Conservation (phyloP, 2,329 filamentous ascomycete genomes). For the Phialophora macrospora region DNA sequence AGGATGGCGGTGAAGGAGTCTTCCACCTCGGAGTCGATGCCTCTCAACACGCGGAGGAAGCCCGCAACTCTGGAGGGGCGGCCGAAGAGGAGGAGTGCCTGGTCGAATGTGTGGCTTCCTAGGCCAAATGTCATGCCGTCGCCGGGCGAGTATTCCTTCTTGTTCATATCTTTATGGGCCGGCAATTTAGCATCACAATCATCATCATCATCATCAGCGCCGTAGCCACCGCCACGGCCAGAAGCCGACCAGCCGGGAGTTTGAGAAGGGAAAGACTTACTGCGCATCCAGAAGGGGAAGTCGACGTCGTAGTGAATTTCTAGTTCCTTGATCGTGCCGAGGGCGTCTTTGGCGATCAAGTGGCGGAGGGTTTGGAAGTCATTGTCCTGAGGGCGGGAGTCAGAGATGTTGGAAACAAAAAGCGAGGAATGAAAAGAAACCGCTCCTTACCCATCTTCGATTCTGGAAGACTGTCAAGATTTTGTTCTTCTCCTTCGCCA, state of each 20-base stretch:
- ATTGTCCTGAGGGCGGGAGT: slow-evolving; percentile 63
- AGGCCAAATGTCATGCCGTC: slow-evolving; percentile 74
- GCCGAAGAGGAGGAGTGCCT: slow-evolving; percentile 72
- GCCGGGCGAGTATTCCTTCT: slow-evolving; percentile 67
- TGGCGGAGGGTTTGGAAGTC: slow-evolving; percentile 73
- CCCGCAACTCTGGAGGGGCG: slow-evolving; percentile 68
- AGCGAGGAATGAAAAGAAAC: neutral
- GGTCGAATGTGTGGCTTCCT: slow-evolving; percentile 74
- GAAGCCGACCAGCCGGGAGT: neutral
- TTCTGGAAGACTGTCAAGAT: slow-evolving; percentile 73
- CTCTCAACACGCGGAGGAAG: slow-evolving; percentile 67
- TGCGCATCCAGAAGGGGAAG: slow-evolving; percentile 28
- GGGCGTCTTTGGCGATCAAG: slow-evolving; percentile 61
- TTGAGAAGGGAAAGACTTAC: neutral
- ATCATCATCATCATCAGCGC: neutral
- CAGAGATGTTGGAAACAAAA: neutral
- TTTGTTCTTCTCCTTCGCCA: slow-evolving; percentile 58
- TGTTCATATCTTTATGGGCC: slow-evolving; percentile 16
- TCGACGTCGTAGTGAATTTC: slow-evolving; percentile 81
- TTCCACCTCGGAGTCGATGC: slow-evolving; percentile 57
- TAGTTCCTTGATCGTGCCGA: slow-evolving; percentile 75
- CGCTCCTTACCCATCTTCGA: slow-evolving; percentile 54
- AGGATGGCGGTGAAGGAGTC: slow-evolving; percentile 66
- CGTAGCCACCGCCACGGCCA: too few relatives aligned
- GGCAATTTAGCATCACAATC: neutral